phyloP scores from a whole-genome alignment of 106 monocot genomes.

The Vanilla planifolia region DNA sequence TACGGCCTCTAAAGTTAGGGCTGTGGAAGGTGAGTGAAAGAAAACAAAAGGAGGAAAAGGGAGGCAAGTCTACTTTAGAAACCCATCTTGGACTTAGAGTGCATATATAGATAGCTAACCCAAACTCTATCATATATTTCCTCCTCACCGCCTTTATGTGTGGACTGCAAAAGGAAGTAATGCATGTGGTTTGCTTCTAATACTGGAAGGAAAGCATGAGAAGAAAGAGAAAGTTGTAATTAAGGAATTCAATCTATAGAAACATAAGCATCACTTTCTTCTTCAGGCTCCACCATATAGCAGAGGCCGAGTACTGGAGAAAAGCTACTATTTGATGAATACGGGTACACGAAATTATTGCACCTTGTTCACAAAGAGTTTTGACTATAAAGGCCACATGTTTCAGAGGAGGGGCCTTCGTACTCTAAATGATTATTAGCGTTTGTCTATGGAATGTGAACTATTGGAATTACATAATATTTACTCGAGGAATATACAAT shows the following conservation, averaged over 20 bases:
- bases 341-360: slow-evolving; percentile 1
- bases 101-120: not conserved
- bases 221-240: not conserved
- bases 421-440: too few species aligned
- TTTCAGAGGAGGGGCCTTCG: not conserved
- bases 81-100: not conserved
- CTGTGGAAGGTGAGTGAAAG: too few species aligned
- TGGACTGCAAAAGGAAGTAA: not conserved
- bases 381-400: not conserved
- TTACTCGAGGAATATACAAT: too few species aligned
- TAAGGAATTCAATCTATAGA: not conserved
- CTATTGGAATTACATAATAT: too few species aligned
- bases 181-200: slow-evolving; percentile 1
- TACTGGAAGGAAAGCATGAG: slow-evolving; percentile 1
- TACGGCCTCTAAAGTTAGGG: slow-evolving; percentile 3
- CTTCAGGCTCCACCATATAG: slow-evolving; percentile 1
- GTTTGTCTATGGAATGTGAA: too few species aligned
- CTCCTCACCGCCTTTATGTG: not conserved
- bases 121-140: not conserved
- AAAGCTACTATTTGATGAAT: slow-evolving; percentile 7
- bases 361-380: not conserved
- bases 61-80: not conserved
- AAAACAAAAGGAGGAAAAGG: too few species aligned
- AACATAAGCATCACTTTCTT: slow-evolving; percentile 8
- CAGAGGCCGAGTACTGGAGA: slow-evolving; percentile 1